Evolutionary conservation across 306 rosid species (phyloP), one percentile per base, ranked within the genome.

Genomic region (Hippophae rhamnoides): DNA sequence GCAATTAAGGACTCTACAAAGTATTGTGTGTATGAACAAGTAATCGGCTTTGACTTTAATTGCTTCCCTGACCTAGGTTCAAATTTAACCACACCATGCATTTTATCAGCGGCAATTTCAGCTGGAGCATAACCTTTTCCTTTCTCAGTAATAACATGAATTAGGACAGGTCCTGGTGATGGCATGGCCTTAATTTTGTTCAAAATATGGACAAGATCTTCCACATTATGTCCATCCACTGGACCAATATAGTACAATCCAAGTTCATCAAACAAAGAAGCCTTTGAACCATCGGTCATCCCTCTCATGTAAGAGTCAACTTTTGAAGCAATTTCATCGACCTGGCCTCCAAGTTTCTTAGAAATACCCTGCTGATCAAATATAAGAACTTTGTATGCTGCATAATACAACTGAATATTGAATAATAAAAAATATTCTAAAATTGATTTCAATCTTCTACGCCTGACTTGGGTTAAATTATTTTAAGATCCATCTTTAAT

Each of bases 61-160:
- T 76, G 87, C 72, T 81, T 79, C 71, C 92, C 87, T 25, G 92
- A 71, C 47, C 12, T 56, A 0, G 85, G 78, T 8, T 85, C 84
- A 61, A 85, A 84, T 48, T 81, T 79, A 62, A 74, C 87, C 9
- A 84, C 92, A 81, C 92, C 88, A 6, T 85, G 93, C 88, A 81
- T 81, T 63, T 85, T 85, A 66, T 85, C 93, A 23, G 81, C 7
- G 10, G 93, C 86, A n/a, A 27, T 46, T 67, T 79, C 86, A 12
- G 93, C 93, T 4, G 83, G 86, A 40, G 52, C 73, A 63, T 85
- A 85, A 23, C 93, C 84, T 61, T 79, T 81, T 52, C 93, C 93
- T 74, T 85, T 85, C 72, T 85, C 82, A 0, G 93, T 82, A 61
- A 82, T 49, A 8, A 66, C 78, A 54, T 82, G 88, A 12, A 85